A percentile compares a stretch with the other conserved stretches of the same genome.
Conservation (phyloP, 2,329 filamentous ascomycete genomes). For the Beauveria sp. region DNA sequence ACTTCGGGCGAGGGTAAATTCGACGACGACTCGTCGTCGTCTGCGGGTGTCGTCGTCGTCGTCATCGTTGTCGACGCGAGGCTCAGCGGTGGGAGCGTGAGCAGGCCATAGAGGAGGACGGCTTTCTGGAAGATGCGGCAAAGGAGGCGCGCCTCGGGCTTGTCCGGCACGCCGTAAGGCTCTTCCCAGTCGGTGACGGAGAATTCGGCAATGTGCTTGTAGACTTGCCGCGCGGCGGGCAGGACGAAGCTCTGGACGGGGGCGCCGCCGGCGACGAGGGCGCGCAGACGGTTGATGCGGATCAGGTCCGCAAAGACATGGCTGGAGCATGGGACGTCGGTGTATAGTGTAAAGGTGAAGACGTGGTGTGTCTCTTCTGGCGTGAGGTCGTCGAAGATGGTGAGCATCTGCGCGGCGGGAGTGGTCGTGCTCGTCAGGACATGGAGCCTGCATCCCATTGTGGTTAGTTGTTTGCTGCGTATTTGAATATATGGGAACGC, state of each 20-base stretch:
- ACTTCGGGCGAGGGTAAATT: neutral
- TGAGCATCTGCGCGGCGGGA: neutral
- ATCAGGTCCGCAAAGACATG: neutral
- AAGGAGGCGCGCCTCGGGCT: conserved; percentile 1
- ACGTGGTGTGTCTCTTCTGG: neutral
- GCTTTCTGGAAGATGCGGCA: neutral
- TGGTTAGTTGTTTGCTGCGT: neutral
- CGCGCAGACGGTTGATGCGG: conserved; percentile 4
- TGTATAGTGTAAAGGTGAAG: neutral
- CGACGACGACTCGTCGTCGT: neutral
- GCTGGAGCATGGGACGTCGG: conserved; percentile 3
- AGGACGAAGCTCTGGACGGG: neutral
- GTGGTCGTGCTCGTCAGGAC: conserved; percentile 5
- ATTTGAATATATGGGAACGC: neutral
- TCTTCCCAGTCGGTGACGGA: neutral
- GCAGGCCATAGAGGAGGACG: conserved; percentile 5
- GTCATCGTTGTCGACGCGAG: neutral
- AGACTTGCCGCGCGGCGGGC: conserved; percentile 2
- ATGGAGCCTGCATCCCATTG: neutral
- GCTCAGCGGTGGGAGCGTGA: neutral
- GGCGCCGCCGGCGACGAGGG: conserved; percentile 1
- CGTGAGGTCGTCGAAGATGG: conserved; percentile 3
- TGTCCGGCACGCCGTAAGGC: conserved; percentile 2
- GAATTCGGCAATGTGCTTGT: conserved; percentile 3
- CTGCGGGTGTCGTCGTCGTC: neutral